These are phyloP conservation scores for Lindgomyces ingoldianus DNA, from an alignment of 495 filamentous ascomycete species.

Conservation along the genomic window DNA sequence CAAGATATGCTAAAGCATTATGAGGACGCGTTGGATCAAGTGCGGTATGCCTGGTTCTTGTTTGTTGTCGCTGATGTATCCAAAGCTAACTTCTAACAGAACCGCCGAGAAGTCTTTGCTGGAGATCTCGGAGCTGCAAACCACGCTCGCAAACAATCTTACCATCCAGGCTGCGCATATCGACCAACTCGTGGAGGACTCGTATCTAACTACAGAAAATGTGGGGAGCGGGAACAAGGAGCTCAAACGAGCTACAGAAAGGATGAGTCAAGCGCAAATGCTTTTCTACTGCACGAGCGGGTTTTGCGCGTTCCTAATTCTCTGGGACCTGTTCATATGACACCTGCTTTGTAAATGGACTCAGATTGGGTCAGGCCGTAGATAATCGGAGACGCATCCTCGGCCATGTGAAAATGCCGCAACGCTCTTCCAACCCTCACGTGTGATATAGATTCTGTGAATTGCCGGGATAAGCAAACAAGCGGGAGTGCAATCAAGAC, in stretches of 20 bases:
- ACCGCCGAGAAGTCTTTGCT: constrained; percentile 86
- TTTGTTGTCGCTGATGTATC: not conserved
- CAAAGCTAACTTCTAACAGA: constrained; percentile 48
- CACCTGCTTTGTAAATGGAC: not conserved
- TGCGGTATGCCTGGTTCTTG: constrained; percentile 60
- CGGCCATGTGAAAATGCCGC: constrained; percentile 13
- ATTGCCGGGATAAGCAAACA: not conserved
- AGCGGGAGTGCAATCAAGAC: not conserved
- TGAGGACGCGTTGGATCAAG: constrained; percentile 87
- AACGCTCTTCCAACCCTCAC: not conserved
- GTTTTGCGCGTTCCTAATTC: constrained; percentile 75
- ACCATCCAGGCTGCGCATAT: constrained; percentile 83
- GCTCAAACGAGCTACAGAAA: constrained; percentile 79
- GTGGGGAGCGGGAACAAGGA: constrained; percentile 88
- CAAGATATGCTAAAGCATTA: constrained; percentile 88
- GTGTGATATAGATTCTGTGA: not conserved
- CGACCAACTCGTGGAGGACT: constrained; percentile 83
- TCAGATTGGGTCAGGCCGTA: not conserved
- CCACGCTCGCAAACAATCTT: constrained; percentile 81
- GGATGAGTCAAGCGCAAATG: constrained; percentile 78
- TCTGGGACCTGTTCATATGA: constrained; percentile 92
- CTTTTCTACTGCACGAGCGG: constrained; percentile 86
- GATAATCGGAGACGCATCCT: not conserved
- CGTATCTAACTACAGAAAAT: constrained; percentile 76
- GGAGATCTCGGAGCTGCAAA: constrained; percentile 91